Evolutionary conservation across 108 stramenopile species (phyloP), one percentile per base, ranked within the genome.

Genomic region (Skeletonema grethae): DNA sequence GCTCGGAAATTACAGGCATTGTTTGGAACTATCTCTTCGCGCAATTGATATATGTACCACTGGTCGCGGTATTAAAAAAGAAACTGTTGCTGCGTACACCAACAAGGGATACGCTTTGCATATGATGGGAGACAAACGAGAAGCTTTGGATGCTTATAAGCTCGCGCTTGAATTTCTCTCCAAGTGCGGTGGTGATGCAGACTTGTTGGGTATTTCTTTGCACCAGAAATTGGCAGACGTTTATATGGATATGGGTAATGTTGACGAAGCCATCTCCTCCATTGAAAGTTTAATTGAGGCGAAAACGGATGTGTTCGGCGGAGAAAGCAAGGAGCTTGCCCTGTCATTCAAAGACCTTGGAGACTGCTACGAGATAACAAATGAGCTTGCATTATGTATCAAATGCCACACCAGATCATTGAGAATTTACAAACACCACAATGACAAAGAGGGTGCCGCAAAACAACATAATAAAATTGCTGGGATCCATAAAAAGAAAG

Each of bases 391-490:
- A 12, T 39, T 58, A 48, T 50, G 65, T 15, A 56, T 80, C 34
- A 73, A 74, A 25, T 74, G 80, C 38, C 73, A 74, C 41, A 80
- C 80, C 1, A 64, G 72, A 34, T 72, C 80, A 24, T 38, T 80
- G 35, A 25, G 73, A 20, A 73, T 80, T 9, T 70, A 61, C 61
- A 80, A 80, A 35, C 69, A 80, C 61, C 72, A 70, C 22, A 69
- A 74, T 45, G 63, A 74, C 34, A 80, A 74, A 53, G 69, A 70
- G 59, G 65, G 57, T 11, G 80, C 80, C 30, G 80, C 80, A 38
- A 62, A 55, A 4, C 63, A 73, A 22, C 80, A 80, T 69, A 80
- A 80, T 29, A 80, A 74, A 55, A 63, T 80, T 56, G 80, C 72
- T 39, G 64, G 64, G 0, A 70, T 80, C 34, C 50, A 64, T 43